A percentile compares a stretch with the other conserved stretches of the same genome.
phyloP scores from a whole-genome alignment of 352 stramenopile genomes.

The Pythium utonaiense region DNA sequence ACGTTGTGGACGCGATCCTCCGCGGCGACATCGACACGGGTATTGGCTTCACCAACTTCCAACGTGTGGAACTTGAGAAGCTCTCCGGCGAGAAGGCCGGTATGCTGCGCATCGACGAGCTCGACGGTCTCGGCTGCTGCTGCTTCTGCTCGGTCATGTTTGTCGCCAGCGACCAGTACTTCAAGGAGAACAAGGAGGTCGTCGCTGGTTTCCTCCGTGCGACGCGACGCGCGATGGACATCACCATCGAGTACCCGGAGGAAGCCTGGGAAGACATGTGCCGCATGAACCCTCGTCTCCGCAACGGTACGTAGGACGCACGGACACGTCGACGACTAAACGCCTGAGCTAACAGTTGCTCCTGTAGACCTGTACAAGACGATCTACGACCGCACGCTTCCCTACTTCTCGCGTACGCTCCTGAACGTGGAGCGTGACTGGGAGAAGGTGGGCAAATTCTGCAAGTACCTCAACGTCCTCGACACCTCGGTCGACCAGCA shows the following conservation, averaged over 20 bases:
- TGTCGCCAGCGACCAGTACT: conserved; percentile 44
- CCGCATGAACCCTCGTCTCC: conserved; percentile 48
- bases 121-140: conserved; percentile 45
- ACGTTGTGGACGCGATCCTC: conserved; percentile 48
- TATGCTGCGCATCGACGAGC: conserved; percentile 51
- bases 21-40: conserved; percentile 47
- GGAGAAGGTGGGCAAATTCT: conserved; percentile 52
- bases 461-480: conserved; percentile 50
- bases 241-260: conserved; percentile 49
- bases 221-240: conserved; percentile 44
- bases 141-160: conserved; percentile 62
- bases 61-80: conserved; percentile 47
- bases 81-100: conserved; percentile 44
- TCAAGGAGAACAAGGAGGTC: conserved; percentile 41
- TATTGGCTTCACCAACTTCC: conserved; percentile 55
- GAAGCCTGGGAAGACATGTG: conserved; percentile 49
- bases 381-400: conserved; percentile 48
- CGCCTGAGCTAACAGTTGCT: not conserved
- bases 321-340: too few relatives aligned
- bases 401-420: conserved; percentile 50
- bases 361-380: conserved; percentile 38
- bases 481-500: conserved; percentile 42
- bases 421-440: conserved; percentile 49
- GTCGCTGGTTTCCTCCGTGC: conserved; percentile 41
- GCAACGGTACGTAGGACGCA: conserved; percentile 24